Evolutionary conservation across 352 stramenopile species (phyloP), one percentile per base, ranked within the genome.

Genomic region (Globisporangium emineosum): DNA sequence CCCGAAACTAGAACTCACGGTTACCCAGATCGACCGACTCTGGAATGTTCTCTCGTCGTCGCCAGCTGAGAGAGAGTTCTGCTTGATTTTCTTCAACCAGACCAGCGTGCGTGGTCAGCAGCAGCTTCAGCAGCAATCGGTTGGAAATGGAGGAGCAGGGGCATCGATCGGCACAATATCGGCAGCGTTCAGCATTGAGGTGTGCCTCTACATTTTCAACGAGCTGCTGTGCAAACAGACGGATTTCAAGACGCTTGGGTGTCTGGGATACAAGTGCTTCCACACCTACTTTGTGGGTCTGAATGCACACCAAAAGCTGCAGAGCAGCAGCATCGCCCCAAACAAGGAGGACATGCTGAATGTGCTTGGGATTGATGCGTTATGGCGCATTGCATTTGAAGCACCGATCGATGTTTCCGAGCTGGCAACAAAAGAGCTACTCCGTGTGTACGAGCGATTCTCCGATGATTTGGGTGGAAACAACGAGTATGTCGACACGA

Each of bases 331-430:
- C 50, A 8, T 32, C 25, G 17, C 21, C 2, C 17, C 29, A 13
- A 47, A 19, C 17, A 68, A 66, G 23, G 65, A 50, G 15, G 77
- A 71, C 27, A 64, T 70, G 42, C 58, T 83, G 23, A 67, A 78
- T 56, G 70, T 93, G 27, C 58, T 89, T 17, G 88, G 88, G 19
- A 81, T 96, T 33, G 86, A 96, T 76, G 84, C 88, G 50, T 62
- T 96, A 27, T 96, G 88, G 88, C 71, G 72, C 35, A 88, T 96
- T 53, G 84, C 86, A 13, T 93, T 96, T 60, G 80, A 93, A 69
- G 81, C 86, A 30, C 79, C 82, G 23, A 72, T 90, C 30, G 74
- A 87, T 64, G 88, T 96, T 2, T 86, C 88, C 0, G 81, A 91
- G 69, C 77, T 89, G 45, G 88, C 84, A 63, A 92, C 86, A 7